Base-by-base conservation (phyloP, 805 yeast genomes). In the Wickerhamiella musiphila region DNA sequence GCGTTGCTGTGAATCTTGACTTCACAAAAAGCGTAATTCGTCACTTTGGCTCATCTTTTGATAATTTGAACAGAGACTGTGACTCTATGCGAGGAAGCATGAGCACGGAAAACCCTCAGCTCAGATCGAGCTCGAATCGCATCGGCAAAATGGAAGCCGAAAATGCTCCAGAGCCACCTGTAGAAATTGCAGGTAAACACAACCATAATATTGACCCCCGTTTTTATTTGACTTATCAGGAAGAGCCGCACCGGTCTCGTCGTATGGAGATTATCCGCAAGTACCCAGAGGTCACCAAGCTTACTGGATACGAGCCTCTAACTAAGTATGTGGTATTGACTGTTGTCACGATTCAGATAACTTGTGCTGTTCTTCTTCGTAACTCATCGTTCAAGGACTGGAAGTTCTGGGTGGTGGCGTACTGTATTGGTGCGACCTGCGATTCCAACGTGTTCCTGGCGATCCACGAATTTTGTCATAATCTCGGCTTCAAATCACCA, bases 391-490 rank as follows among this genome's bases (percentile, higher is more conserved):
- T 75, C 17, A 54, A 66, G 26, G 51, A 64, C 18, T 61, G 62
- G 58, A 60, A 61, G 42, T 78, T 76, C 47, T 52, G 78, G 46
- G 42, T 63, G 1, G 48, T 69, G 9, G 86, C 92, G 4, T 83
- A 83, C 46, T 54, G 76, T 14, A 60, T 83, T 32, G 95, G 94
- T 2, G 94, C 90, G 11, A 78, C 93, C 6, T 67, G 78, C 34
- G 75, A 72, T 50, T 93, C 84, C 49, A 83, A 84, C 46, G 55
- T 78, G 25, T 83, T 82, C 49, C 60, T 83, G 40, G 86, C 92
- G 18, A 81, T 83, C 43, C 95, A 83, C 54, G 95, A 83, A 52
- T 60, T 82, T 32, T 70, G 76, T 23, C 95, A 83, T 54, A 83
- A 83, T 50, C 60, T 83, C 33, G 78, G 78, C 2, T 83, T 83